phyloP scores from a whole-genome alignment of 1,139 yeast species.

The Scheffersomyces lignicola region DNA sequence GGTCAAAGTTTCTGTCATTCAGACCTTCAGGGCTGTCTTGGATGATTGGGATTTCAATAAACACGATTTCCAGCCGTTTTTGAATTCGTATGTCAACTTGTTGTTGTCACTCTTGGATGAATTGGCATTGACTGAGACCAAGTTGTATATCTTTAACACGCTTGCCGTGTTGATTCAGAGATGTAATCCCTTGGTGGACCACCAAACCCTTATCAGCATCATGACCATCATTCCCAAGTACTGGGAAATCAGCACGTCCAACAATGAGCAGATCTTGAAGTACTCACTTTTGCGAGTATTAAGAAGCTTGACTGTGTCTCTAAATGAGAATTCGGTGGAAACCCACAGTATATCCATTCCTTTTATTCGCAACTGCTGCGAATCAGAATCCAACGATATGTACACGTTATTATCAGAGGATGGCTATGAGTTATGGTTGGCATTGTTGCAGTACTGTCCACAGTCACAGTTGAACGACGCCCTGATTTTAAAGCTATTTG shows the following conservation, averaged over 20 bases:
- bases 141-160: constrained; percentile 66
- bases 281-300: constrained; percentile 71
- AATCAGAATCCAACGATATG: constrained; percentile 50
- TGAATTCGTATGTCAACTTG: constrained; percentile 52
- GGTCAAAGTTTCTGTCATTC: constrained; percentile 74
- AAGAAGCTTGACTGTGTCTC: constrained; percentile 61
- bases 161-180: constrained; percentile 65
- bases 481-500: constrained; percentile 45
- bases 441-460: constrained; percentile 61
- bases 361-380: constrained; percentile 63
- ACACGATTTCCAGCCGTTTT: constrained; percentile 62
- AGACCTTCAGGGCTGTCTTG: constrained; percentile 63
- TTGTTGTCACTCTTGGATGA: constrained; percentile 47
- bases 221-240: constrained; percentile 64
- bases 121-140: constrained; percentile 68
- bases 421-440: constrained; percentile 83
- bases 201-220: constrained; percentile 51
- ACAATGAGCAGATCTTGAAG: constrained; percentile 66
- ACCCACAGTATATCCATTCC: constrained; percentile 71
- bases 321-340: constrained; percentile 57
- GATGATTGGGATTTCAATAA: constrained; percentile 89
- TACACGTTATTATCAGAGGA: constrained; percentile 77
- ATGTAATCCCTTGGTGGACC: constrained; percentile 59
- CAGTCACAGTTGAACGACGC: constrained; percentile 19
- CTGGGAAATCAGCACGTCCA: constrained; percentile 66